phyloP scores from a whole-genome alignment of 169 alveolate genomes.

The Eimeria maxima region DNA sequence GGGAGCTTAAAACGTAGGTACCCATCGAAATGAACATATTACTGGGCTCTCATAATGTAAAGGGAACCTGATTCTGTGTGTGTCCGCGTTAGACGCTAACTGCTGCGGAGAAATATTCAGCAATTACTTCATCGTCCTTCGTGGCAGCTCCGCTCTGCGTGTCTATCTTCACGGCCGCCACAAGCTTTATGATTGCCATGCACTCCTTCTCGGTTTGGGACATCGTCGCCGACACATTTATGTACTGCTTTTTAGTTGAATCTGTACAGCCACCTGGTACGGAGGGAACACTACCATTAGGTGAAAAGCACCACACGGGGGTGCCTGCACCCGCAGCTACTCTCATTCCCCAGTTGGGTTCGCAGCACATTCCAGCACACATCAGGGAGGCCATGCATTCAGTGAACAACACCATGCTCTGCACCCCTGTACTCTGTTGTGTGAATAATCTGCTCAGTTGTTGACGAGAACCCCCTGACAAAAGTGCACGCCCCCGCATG shows the following conservation, averaged over 20 bases:
- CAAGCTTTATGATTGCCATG: constrained; percentile 40
- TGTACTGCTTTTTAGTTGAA: constrained; percentile 84
- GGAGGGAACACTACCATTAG: not conserved
- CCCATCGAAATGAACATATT: too few relatives aligned
- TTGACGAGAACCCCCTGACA: constrained; percentile 82
- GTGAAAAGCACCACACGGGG: not conserved
- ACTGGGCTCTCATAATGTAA: not conserved
- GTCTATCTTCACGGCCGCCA: constrained; percentile 70
- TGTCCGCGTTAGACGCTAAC: constrained; percentile 57
- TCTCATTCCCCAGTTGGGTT: not conserved
- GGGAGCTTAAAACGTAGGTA: not conserved
- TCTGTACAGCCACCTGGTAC: constrained; percentile 81
- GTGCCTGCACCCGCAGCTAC: not conserved
- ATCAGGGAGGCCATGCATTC: not conserved
- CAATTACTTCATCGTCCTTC: constrained; percentile 67
- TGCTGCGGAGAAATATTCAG: constrained; percentile 78
- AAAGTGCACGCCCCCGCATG: constrained; percentile 84
- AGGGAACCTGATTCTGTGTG: not conserved
- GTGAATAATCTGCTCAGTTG: constrained; percentile 27
- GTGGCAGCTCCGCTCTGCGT: constrained; percentile 83
- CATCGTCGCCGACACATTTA: constrained; percentile 81
- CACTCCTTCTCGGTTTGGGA: constrained; percentile 78
- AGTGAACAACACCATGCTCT: not conserved
- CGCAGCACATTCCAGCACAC: not conserved
- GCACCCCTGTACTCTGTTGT: not conserved